Percentiles rank a stretch among this genome's conserved stretches.
phyloP scores from a whole-genome alignment of 306 rosid species.

The Chamaecrista fasciculata region DNA sequence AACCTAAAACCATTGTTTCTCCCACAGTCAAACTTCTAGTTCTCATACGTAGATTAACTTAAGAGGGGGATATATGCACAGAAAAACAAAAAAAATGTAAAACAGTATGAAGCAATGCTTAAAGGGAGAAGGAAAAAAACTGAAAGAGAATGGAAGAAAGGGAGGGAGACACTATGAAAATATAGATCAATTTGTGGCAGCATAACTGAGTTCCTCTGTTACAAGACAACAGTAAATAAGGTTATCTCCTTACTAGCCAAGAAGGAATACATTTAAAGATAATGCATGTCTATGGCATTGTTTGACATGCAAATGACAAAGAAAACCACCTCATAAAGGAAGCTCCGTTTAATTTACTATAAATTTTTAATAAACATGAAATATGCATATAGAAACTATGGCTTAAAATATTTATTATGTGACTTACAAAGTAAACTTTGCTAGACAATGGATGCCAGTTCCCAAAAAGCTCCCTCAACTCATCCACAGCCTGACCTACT shows the following conservation, averaged over 20 bases:
- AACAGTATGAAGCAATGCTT: background rate
- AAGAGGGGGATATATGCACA: background rate
- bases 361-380: constrained; percentile 6
- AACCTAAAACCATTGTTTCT: constrained; percentile 4
- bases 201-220: constrained; percentile 1
- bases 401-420: constrained; percentile 12
- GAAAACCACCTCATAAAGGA: constrained; percentile 23
- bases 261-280: constrained; percentile 20
- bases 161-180: constrained; percentile 1
- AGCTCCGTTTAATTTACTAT: constrained; percentile 4
- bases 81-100: constrained; percentile 7
- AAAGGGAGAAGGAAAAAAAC: background rate
- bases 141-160: background rate
- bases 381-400: constrained; percentile 10
- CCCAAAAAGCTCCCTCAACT: constrained; percentile 68
- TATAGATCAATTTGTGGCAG: background rate
- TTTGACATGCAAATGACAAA: constrained; percentile 15
- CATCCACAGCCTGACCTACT: constrained; percentile 60
- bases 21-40: constrained; percentile 12
- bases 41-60: background rate
- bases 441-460: constrained; percentile 80
- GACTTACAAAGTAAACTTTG: constrained; percentile 92
- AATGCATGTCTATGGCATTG: constrained; percentile 1
- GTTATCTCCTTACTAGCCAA: constrained; percentile 18
- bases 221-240: constrained; percentile 11